Evolutionary conservation across 495 filamentous ascomycete genomes (phyloP), one percentile per base, ranked within the genome.

Genomic region (Pyrenopolyporus hunteri): DNA sequence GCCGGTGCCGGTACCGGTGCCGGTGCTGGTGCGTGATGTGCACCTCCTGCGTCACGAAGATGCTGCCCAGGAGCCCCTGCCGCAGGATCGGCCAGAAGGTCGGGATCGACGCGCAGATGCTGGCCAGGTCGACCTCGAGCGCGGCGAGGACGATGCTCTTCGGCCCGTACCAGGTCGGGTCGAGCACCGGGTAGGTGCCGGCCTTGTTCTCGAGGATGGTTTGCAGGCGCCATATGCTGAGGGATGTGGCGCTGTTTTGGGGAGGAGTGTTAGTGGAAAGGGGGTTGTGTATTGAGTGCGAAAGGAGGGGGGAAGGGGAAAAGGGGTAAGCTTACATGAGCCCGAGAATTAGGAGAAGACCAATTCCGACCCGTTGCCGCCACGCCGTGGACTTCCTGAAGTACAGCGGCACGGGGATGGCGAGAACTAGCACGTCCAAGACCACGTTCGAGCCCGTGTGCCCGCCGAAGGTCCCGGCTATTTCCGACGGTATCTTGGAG

Each of bases 71-170:
- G 28, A 63, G 33, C 16, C 53, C 40, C 22, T 65, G 50, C 11
- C 42, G 29, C 11, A 74, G 54, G 7, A 64, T 40, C 1, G 72
- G 72, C 62, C 64, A 72, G 63, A 74, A 72, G 10, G 68, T 67
- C 17, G 72, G 72, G 19, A 72, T 59, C 19, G 72, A 74, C 0
- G 70, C 72, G 52, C 70, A 70, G 19, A 74, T 74, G 47, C 66
- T 65, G n/a, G 70, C 72, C 5, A 74, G 61, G 61, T 74, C 70
- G 28, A 74, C 72, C 35, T 74, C 72, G 53, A 74, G 55, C 6
- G 63, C 61, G 22, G 58, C 79, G 64, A 64, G 65, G 40, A 70
- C 57, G 31, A 73, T 70, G 46, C 50, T 57, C 32, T 47, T 59
- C 14, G 68, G 63, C 4, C 51, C 65, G 63, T 70, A 73, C 56